Base-by-base conservation (phyloP, 352 stramenopile species). In the Phytophthora megakarya region DNA sequence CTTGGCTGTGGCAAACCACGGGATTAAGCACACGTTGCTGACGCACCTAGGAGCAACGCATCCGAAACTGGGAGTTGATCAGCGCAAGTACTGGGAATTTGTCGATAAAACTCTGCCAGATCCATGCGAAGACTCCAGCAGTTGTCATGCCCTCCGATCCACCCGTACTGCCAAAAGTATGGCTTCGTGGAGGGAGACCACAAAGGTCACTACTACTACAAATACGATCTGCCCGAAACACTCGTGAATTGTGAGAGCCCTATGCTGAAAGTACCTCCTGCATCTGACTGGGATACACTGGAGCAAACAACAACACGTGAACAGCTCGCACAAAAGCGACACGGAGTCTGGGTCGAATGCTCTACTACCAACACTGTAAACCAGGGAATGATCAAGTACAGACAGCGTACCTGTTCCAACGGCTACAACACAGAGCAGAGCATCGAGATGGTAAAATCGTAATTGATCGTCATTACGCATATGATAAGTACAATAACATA, bases 21-120 rank as follows among this genome's bases (percentile, higher is more conserved):
- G 58, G 25, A 88, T 88, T 49, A 80, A 83, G 48, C 77, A 86
- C 67, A 88, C 76, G 26, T 37, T 84, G 7, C 21, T 86, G 35
- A 79, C 61, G 5, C 54, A 86, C 48, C 54, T 88, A 46, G 76
- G 67, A 15, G 32, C 63, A 9, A 88, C 75, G 23, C 76, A 84
- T 28, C 79, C 79, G 18, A 72, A 68, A 28, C 44, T 79, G 22
- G 57, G 67, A 16, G 33, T 47, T 3, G 51, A 38, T 0, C 32
- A 69, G 10, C 58, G 54, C 8, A 73, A 85, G 47, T 76, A 85
- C 64, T 86, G 76, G 79, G 39, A 64, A 11, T 86, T 84, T 43
- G 53, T 81, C 12, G 25, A 56, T 6, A 62, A 61, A 22, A 59
- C 30, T 5, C 60, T 75, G 28, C 23, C 67, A 8, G 85, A 85